Percentiles rank a stretch among this genome's conserved stretches.
These are phyloP conservation scores for Backusella sp. DNA, from an alignment of 192 early-diverging fungal genomes.

Conservation along the genomic window DNA sequence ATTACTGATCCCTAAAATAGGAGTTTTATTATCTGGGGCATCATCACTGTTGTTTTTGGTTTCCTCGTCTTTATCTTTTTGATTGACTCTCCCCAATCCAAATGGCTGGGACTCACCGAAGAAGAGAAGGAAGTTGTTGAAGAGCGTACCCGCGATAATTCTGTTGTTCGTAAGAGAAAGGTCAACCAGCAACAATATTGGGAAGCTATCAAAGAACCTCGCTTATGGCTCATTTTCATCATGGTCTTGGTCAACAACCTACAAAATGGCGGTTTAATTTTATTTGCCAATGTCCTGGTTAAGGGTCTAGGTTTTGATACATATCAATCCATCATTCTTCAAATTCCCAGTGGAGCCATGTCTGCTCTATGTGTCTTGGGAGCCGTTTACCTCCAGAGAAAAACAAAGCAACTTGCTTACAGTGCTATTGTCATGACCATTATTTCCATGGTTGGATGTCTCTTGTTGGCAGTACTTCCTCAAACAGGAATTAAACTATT, in stretches of 20 bases:
- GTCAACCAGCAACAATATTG: slow-evolving; percentile 18
- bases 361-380: neutral
- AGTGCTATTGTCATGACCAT: neutral
- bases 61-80: slow-evolving; percentile 23
- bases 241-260: neutral
- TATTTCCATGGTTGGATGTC: neutral
- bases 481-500: neutral
- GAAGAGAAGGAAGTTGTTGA: slow-evolving; percentile 23
- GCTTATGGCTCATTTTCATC: slow-evolving; percentile 12
- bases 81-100: slow-evolving; percentile 18
- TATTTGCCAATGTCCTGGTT: slow-evolving; percentile 14
- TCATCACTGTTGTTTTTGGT: slow-evolving; percentile 13
- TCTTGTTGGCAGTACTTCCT: neutral
- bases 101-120: neutral
- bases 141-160: slow-evolving; percentile 24
- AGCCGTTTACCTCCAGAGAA: neutral
- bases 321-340: neutral
- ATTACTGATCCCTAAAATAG: neutral
- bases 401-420: neutral
- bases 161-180: neutral
- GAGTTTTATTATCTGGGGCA: slow-evolving; percentile 28
- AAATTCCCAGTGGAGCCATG: neutral
- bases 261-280: slow-evolving; percentile 24
- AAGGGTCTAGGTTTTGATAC: slow-evolving; percentile 15
- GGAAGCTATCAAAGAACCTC: slow-evolving; percentile 25